A percentile compares a stretch with the other conserved stretches of the same genome.
Evolutionary conservation across 371 early-diverging fungal species (phyloP).

Genomic region (Mortierella polycephala): DNA sequence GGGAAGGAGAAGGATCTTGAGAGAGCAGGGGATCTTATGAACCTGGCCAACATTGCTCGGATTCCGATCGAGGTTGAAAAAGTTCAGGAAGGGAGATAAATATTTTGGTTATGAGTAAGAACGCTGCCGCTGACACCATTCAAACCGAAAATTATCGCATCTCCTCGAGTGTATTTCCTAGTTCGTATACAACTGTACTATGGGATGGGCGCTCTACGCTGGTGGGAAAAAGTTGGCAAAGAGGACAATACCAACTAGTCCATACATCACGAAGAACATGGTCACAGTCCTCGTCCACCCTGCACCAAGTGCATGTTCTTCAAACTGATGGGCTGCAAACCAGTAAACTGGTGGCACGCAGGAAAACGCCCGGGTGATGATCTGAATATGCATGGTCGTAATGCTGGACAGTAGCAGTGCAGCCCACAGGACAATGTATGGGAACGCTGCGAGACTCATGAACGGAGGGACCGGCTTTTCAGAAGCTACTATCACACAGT

Average conservation of each 20-base stretch:
- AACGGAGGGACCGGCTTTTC: conserved; percentile 35
- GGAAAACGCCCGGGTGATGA: conserved; percentile 89
- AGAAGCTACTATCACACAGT: not conserved
- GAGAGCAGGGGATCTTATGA: conserved; percentile 26
- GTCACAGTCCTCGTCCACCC: conserved; percentile 55
- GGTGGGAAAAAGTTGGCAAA: conserved; percentile 89
- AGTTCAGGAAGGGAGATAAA: not conserved
- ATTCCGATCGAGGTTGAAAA: not conserved
- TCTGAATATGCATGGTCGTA: conserved; percentile 90
- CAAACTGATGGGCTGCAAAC: conserved; percentile 73
- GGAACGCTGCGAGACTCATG: conserved; percentile 54
- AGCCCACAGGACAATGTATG: conserved; percentile 79
- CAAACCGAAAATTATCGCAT: conserved; percentile 2
- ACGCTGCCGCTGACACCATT: not conserved
- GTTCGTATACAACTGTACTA: not conserved
- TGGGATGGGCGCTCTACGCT: conserved; percentile 60
- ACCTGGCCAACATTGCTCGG: conserved; percentile 30
- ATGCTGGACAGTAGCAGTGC: conserved; percentile 68
- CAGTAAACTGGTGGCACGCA: conserved; percentile 85
- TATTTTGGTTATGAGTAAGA: not conserved
- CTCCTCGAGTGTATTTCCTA: not conserved
- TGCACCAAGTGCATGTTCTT: conserved; percentile 15
- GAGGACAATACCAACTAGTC: conserved; percentile 73
- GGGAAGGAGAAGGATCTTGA: conserved; percentile 8
- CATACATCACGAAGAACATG: conserved; percentile 78